Conservation (phyloP, 495 filamentous ascomycete species). For the Aspergillus panamensis region DNA sequence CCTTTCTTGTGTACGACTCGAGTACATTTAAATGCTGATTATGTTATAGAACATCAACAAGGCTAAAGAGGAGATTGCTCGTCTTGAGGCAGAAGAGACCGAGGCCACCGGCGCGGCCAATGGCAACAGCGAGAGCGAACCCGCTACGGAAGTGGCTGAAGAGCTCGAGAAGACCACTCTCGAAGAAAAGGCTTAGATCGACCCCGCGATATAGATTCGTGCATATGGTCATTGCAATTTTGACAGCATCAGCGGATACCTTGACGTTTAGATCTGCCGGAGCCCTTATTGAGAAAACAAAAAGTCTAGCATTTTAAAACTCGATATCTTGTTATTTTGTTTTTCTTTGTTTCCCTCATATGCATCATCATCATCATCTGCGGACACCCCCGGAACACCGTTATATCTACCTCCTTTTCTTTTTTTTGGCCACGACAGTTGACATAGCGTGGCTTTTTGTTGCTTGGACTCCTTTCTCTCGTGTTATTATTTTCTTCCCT, state of each 20-base stretch:
- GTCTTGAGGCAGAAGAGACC: slow-evolving; percentile 54
- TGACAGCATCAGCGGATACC: slow-evolving; percentile 17
- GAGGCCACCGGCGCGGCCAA: slow-evolving; percentile 44
- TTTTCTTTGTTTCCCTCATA: slow-evolving; percentile 8
- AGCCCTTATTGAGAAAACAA: background rate
- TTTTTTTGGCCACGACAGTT: slow-evolving; percentile 1
- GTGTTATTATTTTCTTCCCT: slow-evolving; percentile 8
- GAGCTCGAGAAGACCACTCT: slow-evolving; percentile 58
- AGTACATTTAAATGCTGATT: slow-evolving; percentile 19
- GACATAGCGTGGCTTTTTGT: slow-evolving; percentile 3
- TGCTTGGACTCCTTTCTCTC: slow-evolving; percentile 11
- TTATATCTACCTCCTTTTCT: background rate
- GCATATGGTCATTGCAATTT: slow-evolving; percentile 15
- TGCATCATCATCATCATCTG: slow-evolving; percentile 13
- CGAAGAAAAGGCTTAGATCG: slow-evolving; percentile 49
- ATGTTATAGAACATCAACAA: slow-evolving; percentile 65
- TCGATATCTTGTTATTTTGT: slow-evolving; percentile 7
- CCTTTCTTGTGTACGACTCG: background rate
- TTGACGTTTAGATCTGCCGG: slow-evolving; percentile 15
- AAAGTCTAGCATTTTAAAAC: slow-evolving; percentile 16
- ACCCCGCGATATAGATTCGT: slow-evolving; percentile 13
- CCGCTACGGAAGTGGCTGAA: slow-evolving; percentile 51
- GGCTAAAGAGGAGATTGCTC: slow-evolving; percentile 64
- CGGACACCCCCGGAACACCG: background rate
- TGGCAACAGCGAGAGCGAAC: slow-evolving; percentile 59